Percentiles rank a stretch among this genome's conserved stretches.
These are phyloP conservation scores for Phytophthora hibernalis DNA, from an alignment of 352 stramenopile species.

Conservation along the genomic window DNA sequence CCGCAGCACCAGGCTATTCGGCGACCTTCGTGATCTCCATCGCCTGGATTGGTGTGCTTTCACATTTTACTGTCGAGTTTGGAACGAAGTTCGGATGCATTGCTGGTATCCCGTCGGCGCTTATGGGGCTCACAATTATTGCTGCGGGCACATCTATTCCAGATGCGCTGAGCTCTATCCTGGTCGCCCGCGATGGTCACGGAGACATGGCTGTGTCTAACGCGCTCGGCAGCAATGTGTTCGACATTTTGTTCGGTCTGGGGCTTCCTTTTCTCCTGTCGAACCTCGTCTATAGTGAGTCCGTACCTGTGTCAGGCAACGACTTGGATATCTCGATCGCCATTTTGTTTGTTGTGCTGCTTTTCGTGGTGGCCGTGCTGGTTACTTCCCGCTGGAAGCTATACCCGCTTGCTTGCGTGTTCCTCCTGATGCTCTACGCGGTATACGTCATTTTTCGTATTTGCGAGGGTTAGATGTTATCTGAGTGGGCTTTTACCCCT, in stretches of 20 bases:
- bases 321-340: conserved; percentile 70
- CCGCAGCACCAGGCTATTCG: conserved; percentile 48
- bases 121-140: conserved; percentile 87
- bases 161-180: conserved; percentile 80
- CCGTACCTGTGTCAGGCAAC: conserved; percentile 51
- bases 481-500: too few relatives aligned
- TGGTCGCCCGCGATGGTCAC: conserved; percentile 81
- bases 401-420: conserved; percentile 44
- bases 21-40: conserved; percentile 75
- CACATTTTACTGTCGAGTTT: conserved; percentile 70
- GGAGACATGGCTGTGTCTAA: conserved; percentile 88
- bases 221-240: conserved; percentile 86
- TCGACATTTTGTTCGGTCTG: conserved; percentile 84
- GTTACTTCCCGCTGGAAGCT: conserved; percentile 61
- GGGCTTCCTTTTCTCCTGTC: conserved; percentile 83
- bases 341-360: conserved; percentile 69
- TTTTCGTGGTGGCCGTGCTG: conserved; percentile 61
- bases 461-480: conserved; percentile 60
- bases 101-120: conserved; percentile 66
- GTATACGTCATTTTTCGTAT: conserved; percentile 72
- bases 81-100: conserved; percentile 73
- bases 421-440: conserved; percentile 58
- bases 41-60: conserved; percentile 78
- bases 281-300: conserved; percentile 72
- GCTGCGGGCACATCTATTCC: conserved; percentile 82